Base-by-base conservation (phyloP, 768 basidiomycete genomes). In the Serendipita indica region DNA sequence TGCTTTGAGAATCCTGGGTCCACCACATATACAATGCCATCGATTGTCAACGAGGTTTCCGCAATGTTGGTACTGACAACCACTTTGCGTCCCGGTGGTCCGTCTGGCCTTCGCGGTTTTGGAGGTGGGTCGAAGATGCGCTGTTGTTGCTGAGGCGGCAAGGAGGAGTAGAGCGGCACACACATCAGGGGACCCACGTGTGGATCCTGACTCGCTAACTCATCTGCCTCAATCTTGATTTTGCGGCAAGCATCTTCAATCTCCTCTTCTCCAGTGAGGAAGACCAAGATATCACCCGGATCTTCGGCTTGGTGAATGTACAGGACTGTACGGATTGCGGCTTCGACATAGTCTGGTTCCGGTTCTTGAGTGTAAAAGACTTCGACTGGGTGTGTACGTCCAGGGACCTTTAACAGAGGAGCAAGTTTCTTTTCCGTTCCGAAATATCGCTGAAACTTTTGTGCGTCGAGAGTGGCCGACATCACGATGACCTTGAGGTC, bases 1-100 rank as follows among this genome's bases (percentile, higher is more conserved):
- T 97, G 94, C 71, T 99, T 94, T 33, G 87, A 92, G 73, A 98
- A 96, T 1, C 92, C 93, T 0, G 93, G 90, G 67, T 97, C 94
- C 45, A 97, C 92, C 60, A 97, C 94, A 65, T 98, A 99, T n/a
- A 99, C 93, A 65, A 99, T 97, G 20, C 94, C 94, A 64, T 99
- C 94, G 60, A 99, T 98, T 2, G 94, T 99, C 39, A 98, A 72
- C 1, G 91, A 94, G 1, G 94, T 98, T 71, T 99, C 94, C 2
- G 96, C 96, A 60, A 98, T 91, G 68, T 98, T 99, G 28, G 94
- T 99, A 6, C 92, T 89, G 0, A 99, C 75, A 32, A 99, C 87
- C 41, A 98, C 79, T 69, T 99, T 99, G 60, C 94, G 80, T 0
- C 94, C 94, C 0, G 86, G 83, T 0, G 90, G 84, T 1, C 90